Percentiles rank a stretch among this genome's conserved stretches.
Evolutionary conservation across 23 red algal genomes (phyloP).

Genomic region (Gracilaria domingensis): DNA sequence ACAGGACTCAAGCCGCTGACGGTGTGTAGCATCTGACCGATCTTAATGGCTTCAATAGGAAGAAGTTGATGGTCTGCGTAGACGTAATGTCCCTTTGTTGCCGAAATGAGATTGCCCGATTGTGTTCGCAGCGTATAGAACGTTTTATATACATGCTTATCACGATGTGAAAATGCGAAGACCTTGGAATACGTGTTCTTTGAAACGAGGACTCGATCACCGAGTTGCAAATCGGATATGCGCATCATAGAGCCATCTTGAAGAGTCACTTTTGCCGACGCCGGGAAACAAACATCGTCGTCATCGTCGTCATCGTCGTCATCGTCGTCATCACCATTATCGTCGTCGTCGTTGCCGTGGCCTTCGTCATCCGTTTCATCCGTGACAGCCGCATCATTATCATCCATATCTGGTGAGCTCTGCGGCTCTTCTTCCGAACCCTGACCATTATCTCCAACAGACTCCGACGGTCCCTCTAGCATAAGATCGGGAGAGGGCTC

Average conservation of each 20-base stretch:
- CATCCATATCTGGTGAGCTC: neutral
- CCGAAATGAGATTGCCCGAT: slow-evolving; percentile 15
- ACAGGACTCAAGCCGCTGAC: slow-evolving; percentile 8
- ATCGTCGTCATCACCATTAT: neutral
- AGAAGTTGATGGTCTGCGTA: slow-evolving; percentile 36
- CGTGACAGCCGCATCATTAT: neutral
- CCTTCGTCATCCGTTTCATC: neutral
- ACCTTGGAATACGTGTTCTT: slow-evolving; percentile 13
- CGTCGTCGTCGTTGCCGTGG: neutral
- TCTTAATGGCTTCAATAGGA: slow-evolving; percentile 17
- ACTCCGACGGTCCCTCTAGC: neutral
- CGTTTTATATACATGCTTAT: neutral
- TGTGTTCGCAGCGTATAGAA: slow-evolving; percentile 41
- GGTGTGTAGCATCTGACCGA: slow-evolving; percentile 42
- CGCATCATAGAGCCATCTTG: slow-evolving; percentile 14
- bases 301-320: slow-evolving; percentile 60
- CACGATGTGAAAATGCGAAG: slow-evolving; percentile 63
- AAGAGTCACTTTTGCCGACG: slow-evolving; percentile 26
- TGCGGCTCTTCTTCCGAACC: no score
- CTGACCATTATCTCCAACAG: no score
- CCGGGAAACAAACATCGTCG: slow-evolving; percentile 69
- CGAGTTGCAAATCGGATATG: slow-evolving; percentile 43
- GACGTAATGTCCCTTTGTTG: slow-evolving; percentile 50
- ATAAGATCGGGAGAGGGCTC: neutral
- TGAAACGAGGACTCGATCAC: slow-evolving; percentile 48